phyloP scores from a whole-genome alignment of 805 yeast species.

The Zygosaccharomyces kombuchaensis region DNA sequence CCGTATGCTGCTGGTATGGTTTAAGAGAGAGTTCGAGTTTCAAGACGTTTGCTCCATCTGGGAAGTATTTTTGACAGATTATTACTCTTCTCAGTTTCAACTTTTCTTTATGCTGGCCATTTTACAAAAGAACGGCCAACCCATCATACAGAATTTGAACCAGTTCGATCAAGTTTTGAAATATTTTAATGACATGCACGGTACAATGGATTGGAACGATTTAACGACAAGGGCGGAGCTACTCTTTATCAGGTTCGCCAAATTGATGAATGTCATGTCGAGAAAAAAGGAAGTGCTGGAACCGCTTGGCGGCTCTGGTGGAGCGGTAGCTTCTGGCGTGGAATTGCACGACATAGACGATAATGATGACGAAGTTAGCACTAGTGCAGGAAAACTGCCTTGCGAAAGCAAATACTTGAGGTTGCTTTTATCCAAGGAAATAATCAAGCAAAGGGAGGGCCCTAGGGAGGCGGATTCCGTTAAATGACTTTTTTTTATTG shows the following conservation, averaged over 20 bases:
- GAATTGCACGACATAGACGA: constrained; percentile 11
- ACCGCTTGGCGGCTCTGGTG: constrained; percentile 2
- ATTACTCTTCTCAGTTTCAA: constrained; percentile 79
- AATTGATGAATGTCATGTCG: constrained; percentile 77
- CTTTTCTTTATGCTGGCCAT: constrained; percentile 83
- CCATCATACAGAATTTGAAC: constrained; percentile 65
- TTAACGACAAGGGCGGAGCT: constrained; percentile 80
- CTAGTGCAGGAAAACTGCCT: constrained; percentile 13
- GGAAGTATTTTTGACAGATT: constrained; percentile 92
- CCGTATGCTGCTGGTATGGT: constrained; percentile 94
- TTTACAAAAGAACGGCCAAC: constrained; percentile 78
- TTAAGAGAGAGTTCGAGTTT: constrained; percentile 83
- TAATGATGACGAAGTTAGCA: constrained; percentile 2
- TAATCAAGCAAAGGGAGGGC: constrained; percentile 60
- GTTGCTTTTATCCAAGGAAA: constrained; percentile 51
- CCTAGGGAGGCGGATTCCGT: constrained; percentile 27
- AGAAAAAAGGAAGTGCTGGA: constrained; percentile 37
- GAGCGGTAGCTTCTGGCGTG: constrained; percentile 7
- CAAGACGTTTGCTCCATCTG: constrained; percentile 74
- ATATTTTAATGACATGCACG: constrained; percentile 85
- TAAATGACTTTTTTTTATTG: constrained; percentile 5
- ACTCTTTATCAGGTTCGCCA: constrained; percentile 71
- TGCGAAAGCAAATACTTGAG: constrained; percentile 42
- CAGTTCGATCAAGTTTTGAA: constrained; percentile 89
- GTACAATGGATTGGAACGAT: constrained; percentile 69